Percentiles rank a stretch among this genome's conserved stretches.
phyloP scores from a whole-genome alignment of 2,329 filamentous ascomycete species.

The Shiraia sp. region DNA sequence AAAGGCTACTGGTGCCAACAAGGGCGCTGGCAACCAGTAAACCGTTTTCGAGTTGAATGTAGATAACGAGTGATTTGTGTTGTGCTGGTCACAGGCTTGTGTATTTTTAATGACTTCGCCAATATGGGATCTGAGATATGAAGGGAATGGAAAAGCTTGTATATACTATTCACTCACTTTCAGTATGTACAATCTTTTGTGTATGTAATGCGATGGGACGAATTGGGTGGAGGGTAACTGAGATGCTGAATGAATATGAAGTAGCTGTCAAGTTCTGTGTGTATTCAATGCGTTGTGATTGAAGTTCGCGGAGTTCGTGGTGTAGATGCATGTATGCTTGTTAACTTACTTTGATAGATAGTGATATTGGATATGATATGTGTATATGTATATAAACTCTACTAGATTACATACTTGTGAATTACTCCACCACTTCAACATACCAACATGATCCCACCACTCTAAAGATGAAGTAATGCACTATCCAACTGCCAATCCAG shows the following conservation, averaged over 20 bases:
- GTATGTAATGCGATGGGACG: not conserved
- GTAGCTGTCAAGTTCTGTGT: not conserved
- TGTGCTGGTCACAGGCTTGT: conserved; percentile 2
- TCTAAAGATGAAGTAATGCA: too few species aligned
- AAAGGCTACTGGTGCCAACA: not conserved
- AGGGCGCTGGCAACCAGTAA: conserved; percentile 2
- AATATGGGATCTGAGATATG: too few species aligned
- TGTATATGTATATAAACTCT: too few species aligned
- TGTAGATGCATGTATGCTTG: too few species aligned
- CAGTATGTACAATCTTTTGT: not conserved
- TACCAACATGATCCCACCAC: too few species aligned
- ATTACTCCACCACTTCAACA: too few species aligned
- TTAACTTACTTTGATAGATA: too few species aligned
- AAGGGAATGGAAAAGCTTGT: not conserved
- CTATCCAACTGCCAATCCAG: too few species aligned
- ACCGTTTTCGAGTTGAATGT: not conserved
- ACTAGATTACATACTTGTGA: not conserved
- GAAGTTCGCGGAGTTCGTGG: too few species aligned
- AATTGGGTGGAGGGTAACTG: not conserved
- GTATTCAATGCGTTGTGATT: not conserved
- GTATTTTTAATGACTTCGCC: not conserved
- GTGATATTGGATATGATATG: too few species aligned
- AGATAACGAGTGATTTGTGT: not conserved
- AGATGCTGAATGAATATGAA: not conserved
- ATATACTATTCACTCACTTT: conserved; percentile 2